Evolutionary conservation across 2,329 filamentous ascomycete species (phyloP).

Genomic region (Cadophora luteo-olivacea): DNA sequence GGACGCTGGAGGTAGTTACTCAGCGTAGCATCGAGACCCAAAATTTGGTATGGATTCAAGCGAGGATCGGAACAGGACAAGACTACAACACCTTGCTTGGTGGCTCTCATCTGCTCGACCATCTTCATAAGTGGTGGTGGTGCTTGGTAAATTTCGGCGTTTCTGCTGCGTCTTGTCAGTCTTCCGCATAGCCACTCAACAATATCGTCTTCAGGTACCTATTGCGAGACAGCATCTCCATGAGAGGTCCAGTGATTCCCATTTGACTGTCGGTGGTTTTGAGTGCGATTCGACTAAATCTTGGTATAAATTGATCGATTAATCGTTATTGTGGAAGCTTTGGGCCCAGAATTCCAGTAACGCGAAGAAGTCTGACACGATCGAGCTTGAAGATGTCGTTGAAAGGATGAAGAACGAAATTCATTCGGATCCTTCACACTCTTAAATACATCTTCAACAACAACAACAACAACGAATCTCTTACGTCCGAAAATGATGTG

Average conservation of each 20-base stretch:
- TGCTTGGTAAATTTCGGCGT: constrained; percentile 27
- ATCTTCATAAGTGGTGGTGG: constrained; percentile 32
- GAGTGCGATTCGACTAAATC: not conserved
- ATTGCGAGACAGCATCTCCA: constrained; percentile 36
- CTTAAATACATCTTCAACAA: constrained; percentile 12
- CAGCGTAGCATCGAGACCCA: constrained; percentile 33
- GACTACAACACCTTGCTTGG: constrained; percentile 33
- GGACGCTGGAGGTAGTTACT: no score
- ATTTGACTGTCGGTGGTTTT: constrained; percentile 25
- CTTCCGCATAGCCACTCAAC: no score
- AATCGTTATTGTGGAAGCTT: not conserved
- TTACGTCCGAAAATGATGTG: constrained; percentile 7
- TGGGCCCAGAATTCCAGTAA: not conserved
- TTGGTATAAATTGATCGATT: not conserved
- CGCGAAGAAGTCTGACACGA: constrained; percentile 4
- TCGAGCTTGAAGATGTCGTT: constrained; percentile 8
- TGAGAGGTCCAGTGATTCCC: constrained; percentile 29
- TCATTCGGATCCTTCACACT: not conserved
- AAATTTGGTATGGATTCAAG: constrained; percentile 35
- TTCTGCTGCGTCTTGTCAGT: constrained; percentile 24
- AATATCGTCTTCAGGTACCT: constrained; percentile 1
- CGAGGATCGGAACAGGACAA: constrained; percentile 37
- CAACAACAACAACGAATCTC: not conserved
- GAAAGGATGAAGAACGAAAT: constrained; percentile 10
- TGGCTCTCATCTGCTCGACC: constrained; percentile 24